Evolutionary conservation across 805 yeast species (phyloP).

Genomic region (Suhomyces prunicola): DNA sequence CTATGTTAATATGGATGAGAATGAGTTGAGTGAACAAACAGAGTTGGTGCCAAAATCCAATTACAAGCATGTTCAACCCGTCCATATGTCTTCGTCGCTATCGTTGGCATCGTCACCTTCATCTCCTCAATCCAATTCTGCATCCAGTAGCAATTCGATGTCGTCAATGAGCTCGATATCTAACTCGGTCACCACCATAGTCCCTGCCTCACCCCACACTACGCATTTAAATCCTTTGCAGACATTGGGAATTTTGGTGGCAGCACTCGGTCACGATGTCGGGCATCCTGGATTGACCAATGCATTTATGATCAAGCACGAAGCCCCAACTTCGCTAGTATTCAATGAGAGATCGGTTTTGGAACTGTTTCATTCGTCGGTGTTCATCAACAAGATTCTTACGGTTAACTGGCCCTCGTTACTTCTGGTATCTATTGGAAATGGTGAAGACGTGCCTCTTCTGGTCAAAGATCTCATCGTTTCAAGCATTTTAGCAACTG

Average conservation of each 20-base stretch:
- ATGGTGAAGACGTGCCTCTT: slow-evolving; percentile 15
- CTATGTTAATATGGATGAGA: slow-evolving; percentile 8
- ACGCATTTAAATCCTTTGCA: slow-evolving; percentile 39
- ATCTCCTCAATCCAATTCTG: not conserved
- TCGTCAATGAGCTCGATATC: not conserved
- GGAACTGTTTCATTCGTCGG: slow-evolving; percentile 76
- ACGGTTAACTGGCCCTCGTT: slow-evolving; percentile 34
- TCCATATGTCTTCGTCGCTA: not conserved
- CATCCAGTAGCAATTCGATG: not conserved
- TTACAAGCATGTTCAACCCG: not conserved
- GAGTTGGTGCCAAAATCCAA: slow-evolving; percentile 3
- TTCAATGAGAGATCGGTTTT: slow-evolving; percentile 68
- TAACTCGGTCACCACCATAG: not conserved
- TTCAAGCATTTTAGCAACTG: slow-evolving; percentile 56
- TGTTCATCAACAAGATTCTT: slow-evolving; percentile 47
- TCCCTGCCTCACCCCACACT: not conserved
- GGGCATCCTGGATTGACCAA: slow-evolving; percentile 98
- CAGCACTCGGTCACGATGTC: slow-evolving; percentile 92
- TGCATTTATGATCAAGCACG: slow-evolving; percentile 55
- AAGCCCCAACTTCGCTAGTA: slow-evolving; percentile 60
- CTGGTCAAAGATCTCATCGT: slow-evolving; percentile 28
- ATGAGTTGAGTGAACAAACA: not conserved
- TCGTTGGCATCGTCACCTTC: not conserved
- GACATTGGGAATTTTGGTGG: slow-evolving; percentile 60
- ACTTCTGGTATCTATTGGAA: slow-evolving; percentile 37